Evolutionary conservation across 2,329 filamentous ascomycete genomes (phyloP), one percentile per base, ranked within the genome.

Genomic region (Diaporthe sp.): DNA sequence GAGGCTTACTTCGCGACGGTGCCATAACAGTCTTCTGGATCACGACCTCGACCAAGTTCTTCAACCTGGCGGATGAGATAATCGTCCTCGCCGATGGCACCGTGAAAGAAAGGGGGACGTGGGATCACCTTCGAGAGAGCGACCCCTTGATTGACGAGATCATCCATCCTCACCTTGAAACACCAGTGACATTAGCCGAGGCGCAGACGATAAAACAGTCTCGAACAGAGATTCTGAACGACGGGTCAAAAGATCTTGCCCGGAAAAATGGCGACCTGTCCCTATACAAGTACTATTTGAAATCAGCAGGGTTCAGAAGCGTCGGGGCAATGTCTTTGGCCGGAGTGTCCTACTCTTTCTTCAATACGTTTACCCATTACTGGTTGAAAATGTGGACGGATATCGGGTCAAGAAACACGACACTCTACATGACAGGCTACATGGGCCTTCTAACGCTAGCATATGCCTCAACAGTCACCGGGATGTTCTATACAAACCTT

Each of bases 341-440:
- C 55, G 81, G 79, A 1, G 80, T 79, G 0, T 71, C 61, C 0
- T 83, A 80, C 68, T 79, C 82, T 1, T 82, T 85, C 72, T 85
- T 83, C 73, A 80, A 83, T n/a, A 84, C 80, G 1, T 76, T 84
- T 13, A 81, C 85, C 0, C 82, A 83, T 31, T 84, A 84, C 58
- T 86, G 84, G 83, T 73, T 87, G 0, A 83, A 85, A 67, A 78
- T 80, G 68, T 87, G 85, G 85, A 85, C 84, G 0, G 82, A 85
- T 37, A 78, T 78, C 15, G 73, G 74, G 3, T 74, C 44, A 2
- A 76, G 74, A 1, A 68, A 79, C 31, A 79, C 80, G 0, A 25
- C 75, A 17, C 80, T 84, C 22, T 87, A 85, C 44, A 81, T 83
- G 8, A n/a, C 57, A 4, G 86, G 85, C 0, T 87, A 85, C 55